Conservation (phyloP, 2,329 filamentous ascomycete species). For the Trichoderma endophyticum region DNA sequence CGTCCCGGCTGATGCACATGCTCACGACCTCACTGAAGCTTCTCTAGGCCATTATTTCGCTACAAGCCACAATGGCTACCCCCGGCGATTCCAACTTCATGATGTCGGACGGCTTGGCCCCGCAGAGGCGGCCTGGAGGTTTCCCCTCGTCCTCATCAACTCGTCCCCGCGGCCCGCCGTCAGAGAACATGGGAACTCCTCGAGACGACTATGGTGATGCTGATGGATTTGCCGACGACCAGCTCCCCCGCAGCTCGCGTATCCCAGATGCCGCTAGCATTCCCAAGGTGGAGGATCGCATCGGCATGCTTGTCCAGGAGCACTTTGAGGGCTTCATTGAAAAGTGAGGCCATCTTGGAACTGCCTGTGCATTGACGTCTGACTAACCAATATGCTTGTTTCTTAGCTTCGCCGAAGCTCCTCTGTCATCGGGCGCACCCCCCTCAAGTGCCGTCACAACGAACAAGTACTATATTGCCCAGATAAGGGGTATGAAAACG, state of each 20-base stretch:
- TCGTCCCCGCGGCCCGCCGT: constrained; percentile 57
- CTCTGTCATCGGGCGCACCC: constrained; percentile 58
- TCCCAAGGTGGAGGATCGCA: constrained; percentile 70
- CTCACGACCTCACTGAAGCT: background rate
- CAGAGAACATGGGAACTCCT: constrained; percentile 57
- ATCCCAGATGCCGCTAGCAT: constrained; percentile 51
- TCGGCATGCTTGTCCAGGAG: constrained; percentile 70
- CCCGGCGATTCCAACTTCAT: constrained; percentile 55
- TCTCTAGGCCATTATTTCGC: background rate
- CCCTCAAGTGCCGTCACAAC: constrained; percentile 69
- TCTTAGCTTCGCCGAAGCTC: constrained; percentile 64
- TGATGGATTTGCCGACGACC: constrained; percentile 63
- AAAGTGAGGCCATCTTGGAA: constrained; percentile 47
- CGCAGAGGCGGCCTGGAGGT: constrained; percentile 41
- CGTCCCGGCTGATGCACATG: background rate
- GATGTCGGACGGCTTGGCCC: constrained; percentile 52
- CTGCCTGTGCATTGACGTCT: background rate
- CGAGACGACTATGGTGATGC: constrained; percentile 61
- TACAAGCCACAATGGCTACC: constrained; percentile 42
- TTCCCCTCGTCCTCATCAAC: constrained; percentile 51
- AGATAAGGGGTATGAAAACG: constrained; percentile 72
- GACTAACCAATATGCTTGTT: background rate
- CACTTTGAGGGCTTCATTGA: constrained; percentile 80
- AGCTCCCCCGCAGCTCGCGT: constrained; percentile 53
- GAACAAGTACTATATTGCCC: constrained; percentile 80